Percentiles rank a stretch among this genome's conserved stretches.
Conservation (phyloP, 1,139 yeast genomes). For the Debaryomyces sp. region DNA sequence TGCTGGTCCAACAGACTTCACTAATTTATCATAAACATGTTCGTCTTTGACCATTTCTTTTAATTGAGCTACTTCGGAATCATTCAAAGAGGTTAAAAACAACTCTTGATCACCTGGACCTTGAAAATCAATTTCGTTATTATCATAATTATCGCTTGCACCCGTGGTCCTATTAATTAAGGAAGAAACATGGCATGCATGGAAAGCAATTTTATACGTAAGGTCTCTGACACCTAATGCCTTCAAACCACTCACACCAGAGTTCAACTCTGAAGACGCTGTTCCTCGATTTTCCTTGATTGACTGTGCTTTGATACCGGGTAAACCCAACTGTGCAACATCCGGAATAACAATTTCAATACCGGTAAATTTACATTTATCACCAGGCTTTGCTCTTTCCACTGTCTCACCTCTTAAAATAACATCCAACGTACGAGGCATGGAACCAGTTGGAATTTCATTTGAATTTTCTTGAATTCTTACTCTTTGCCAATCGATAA, state of each 20-base stretch:
- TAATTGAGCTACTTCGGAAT: slow-evolving; percentile 81
- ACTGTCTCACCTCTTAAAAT: slow-evolving; percentile 93
- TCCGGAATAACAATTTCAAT: slow-evolving; percentile 96
- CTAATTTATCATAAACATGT: slow-evolving; percentile 82
- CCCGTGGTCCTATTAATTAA: slow-evolving; percentile 52
- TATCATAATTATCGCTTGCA: slow-evolving; percentile 29
- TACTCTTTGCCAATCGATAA: slow-evolving; percentile 96
- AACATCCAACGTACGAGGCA: slow-evolving; percentile 97
- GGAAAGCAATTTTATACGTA: slow-evolving; percentile 87
- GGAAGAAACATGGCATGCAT: slow-evolving; percentile 84
- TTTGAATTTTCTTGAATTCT: slow-evolving; percentile 93
- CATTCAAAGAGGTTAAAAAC: slow-evolving; percentile 76
- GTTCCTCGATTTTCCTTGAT: slow-evolving; percentile 61
- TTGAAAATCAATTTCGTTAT: slow-evolving; percentile 32
- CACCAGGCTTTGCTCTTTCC: slow-evolving; percentile 98
- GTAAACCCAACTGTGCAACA: slow-evolving; percentile 91
- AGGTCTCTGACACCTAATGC: slow-evolving; percentile 92
- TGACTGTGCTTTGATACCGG: slow-evolving; percentile 91
- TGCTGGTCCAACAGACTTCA: slow-evolving; percentile 92
- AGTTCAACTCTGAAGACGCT: slow-evolving; percentile 72
- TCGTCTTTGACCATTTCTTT: slow-evolving; percentile 91
- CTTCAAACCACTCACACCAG: slow-evolving; percentile 85
- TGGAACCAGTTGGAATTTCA: slow-evolving; percentile 97
- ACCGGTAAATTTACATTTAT: slow-evolving; percentile 92
- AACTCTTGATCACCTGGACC: slow-evolving; percentile 70